Percentiles rank a stretch among this genome's conserved stretches.
These are phyloP conservation scores for Scolecobasidium constrictum DNA, from an alignment of 2,329 filamentous ascomycete species.

Conservation along the genomic window DNA sequence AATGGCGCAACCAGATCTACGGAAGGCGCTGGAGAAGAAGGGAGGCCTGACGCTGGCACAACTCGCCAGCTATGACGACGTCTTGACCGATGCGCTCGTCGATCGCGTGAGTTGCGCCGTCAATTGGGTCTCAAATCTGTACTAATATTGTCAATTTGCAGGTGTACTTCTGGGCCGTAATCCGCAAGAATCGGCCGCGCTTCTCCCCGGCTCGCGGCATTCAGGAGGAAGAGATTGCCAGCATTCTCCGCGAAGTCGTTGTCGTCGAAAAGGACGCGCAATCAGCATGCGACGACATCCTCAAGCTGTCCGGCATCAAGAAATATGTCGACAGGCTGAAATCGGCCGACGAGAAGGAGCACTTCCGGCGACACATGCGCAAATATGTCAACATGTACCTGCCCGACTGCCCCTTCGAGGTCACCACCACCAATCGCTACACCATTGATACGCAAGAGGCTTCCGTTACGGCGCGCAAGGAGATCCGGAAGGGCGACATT, in stretches of 20 bases:
- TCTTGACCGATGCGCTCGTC: constrained; percentile 86
- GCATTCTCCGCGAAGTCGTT: constrained; percentile 52
- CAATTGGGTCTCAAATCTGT: constrained; percentile 10
- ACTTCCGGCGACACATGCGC: constrained; percentile 75
- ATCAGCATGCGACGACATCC: constrained; percentile 59
- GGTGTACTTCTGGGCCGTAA: constrained; percentile 94
- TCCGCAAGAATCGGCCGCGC: constrained; percentile 83
- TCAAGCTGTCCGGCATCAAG: constrained; percentile 61
- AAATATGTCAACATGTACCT: constrained; percentile 90
- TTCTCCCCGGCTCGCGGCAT: constrained; percentile 79
- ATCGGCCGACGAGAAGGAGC: constrained; percentile 69
- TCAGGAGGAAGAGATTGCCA: constrained; percentile 50
- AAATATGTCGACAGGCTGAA: constrained; percentile 59
- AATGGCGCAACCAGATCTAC: neutral
- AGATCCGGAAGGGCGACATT: constrained; percentile 70
- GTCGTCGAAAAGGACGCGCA: constrained; percentile 63
- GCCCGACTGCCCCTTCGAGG: constrained; percentile 89
- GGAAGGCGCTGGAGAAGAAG: constrained; percentile 35
- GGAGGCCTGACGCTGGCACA: constrained; percentile 75
- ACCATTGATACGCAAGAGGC: constrained; percentile 87
- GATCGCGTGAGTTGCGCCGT: constrained; percentile 70
- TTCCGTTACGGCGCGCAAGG: constrained; percentile 67
- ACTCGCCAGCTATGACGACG: constrained; percentile 87
- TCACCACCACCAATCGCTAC: constrained; percentile 88
- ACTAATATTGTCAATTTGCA: constrained; percentile 28